phyloP scores from a whole-genome alignment of 2,329 filamentous ascomycete genomes.

The Blastomyces parvus region DNA sequence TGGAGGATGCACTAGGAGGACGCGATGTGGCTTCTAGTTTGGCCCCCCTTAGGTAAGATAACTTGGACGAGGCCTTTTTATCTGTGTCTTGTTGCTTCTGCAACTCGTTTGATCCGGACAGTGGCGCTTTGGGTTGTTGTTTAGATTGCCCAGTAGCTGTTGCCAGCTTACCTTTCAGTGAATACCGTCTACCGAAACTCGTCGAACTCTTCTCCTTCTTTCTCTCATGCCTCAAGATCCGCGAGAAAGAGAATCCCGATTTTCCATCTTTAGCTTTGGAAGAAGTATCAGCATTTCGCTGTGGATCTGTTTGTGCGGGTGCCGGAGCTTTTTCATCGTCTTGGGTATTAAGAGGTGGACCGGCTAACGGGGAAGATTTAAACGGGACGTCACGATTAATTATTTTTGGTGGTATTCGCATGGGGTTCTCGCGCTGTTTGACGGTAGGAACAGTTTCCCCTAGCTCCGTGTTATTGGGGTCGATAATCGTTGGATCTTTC shows the following conservation, averaged over 20 bases:
- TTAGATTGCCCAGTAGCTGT: not conserved
- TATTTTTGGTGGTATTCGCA: constrained; percentile 4
- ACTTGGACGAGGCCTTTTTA: not conserved
- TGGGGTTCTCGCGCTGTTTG: not conserved
- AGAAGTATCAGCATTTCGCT: not conserved
- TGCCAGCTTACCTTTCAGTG: not conserved
- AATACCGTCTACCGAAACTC: not conserved
- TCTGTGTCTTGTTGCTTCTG: not conserved
- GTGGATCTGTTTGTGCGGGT: constrained; percentile 2
- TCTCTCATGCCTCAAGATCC: constrained; percentile 9
- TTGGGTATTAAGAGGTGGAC: constrained; percentile 16
- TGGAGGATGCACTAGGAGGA: not conserved
- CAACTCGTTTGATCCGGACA: not conserved
- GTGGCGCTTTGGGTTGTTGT: not conserved
- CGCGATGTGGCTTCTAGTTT: not conserved
- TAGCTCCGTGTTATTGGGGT: not conserved
- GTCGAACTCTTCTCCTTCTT: constrained; percentile 9
- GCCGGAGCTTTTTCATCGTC: not conserved
- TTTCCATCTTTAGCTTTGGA: not conserved
- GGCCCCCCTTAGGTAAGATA: not conserved
- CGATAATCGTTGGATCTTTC: not conserved
- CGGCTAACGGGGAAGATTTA: constrained; percentile 27
- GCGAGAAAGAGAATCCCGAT: constrained; percentile 9
- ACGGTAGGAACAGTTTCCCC: not conserved
- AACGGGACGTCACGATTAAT: constrained; percentile 20